These are phyloP conservation scores for Cymbopogon flexuosus DNA, from an alignment of 202 grass and related monocot genomes.

Conservation along the genomic window DNA sequence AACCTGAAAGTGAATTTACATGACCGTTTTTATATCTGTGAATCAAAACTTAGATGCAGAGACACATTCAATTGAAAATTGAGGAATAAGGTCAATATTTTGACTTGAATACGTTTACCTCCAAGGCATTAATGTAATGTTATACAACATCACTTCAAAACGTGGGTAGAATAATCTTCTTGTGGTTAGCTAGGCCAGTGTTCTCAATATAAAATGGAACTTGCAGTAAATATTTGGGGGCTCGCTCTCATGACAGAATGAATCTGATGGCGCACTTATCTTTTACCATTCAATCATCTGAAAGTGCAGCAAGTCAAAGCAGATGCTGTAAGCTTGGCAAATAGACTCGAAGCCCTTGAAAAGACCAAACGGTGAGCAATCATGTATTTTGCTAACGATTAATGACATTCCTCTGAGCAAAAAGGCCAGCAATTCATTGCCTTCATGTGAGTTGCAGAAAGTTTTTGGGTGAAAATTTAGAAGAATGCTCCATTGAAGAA, in stretches of 20 bases:
- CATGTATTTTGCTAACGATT: neutral
- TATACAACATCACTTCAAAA: neutral
- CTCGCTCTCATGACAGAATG: neutral
- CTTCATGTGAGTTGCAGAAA: conserved; percentile 39
- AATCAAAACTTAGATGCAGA: no score
- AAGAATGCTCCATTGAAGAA: conserved; percentile 52
- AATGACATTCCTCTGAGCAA: neutral
- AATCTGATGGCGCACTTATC: neutral
- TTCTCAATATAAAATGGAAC: neutral
- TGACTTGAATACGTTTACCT: neutral
- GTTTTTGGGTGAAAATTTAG: conserved; percentile 60
- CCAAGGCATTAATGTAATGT: neutral
- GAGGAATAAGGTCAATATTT: neutral
- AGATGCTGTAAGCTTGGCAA: conserved; percentile 37
- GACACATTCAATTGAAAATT: conserved; percentile 2
- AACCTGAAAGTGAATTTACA: neutral
- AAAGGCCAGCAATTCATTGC: neutral
- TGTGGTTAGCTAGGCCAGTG: neutral
- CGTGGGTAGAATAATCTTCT: neutral
- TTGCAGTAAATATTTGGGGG: neutral
- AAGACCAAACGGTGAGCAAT: conserved; percentile 44
- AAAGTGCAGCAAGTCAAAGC: conserved; percentile 55
- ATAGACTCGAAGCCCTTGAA: conserved; percentile 55
- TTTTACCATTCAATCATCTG: conserved; percentile 23
- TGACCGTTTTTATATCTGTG: neutral